Percentiles rank a stretch among this genome's conserved stretches.
phyloP scores from a whole-genome alignment of 495 filamentous ascomycete genomes.

The Glonium stellatum region DNA sequence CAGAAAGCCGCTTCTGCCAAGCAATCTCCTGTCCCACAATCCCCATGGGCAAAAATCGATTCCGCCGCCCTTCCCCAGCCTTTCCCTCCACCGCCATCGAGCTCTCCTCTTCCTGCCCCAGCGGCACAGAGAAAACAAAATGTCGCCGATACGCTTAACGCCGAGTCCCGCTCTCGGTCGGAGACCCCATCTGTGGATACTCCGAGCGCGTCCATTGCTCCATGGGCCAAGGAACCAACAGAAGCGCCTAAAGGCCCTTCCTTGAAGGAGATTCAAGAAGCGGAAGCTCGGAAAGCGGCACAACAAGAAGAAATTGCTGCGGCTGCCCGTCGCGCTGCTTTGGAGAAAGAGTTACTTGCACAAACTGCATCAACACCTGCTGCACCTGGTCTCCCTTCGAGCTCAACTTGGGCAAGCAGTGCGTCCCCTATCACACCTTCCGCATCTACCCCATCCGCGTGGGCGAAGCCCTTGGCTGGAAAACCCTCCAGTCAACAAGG shows the following conservation, averaged over 20 bases:
- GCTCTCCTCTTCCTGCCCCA: conserved; percentile 77
- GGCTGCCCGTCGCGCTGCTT: conserved; percentile 65
- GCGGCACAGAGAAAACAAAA: conserved; percentile 80
- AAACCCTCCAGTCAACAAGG: conserved; percentile 45
- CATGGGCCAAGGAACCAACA: conserved; percentile 82
- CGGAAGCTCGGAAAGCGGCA: conserved; percentile 88
- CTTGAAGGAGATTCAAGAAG: conserved; percentile 93
- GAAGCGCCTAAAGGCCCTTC: conserved; percentile 82
- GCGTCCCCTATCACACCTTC: conserved; percentile 56
- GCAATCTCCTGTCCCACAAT: conserved; percentile 53
- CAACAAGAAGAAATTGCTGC: conserved; percentile 79
- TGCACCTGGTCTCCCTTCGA: conserved; percentile 74
- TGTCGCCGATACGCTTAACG: conserved; percentile 71
- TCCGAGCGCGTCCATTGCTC: conserved; percentile 56
- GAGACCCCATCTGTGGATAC: conserved; percentile 55
- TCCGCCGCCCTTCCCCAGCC: conserved; percentile 63
- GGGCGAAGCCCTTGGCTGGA: conserved; percentile 59
- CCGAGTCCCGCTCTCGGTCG: conserved; percentile 63
- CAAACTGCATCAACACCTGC: conserved; percentile 53
- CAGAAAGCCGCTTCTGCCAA: conserved; percentile 68
- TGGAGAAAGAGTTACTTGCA: conserved; percentile 75
- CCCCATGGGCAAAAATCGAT: conserved; percentile 55
- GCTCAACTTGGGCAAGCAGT: conserved; percentile 80
- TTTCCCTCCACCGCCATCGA: conserved; percentile 66
- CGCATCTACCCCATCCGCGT: conserved; percentile 48